Percentiles rank a stretch among this genome's conserved stretches.
Conservation (phyloP, 2,329 filamentous ascomycete genomes). For the Aureobasidium sp. region DNA sequence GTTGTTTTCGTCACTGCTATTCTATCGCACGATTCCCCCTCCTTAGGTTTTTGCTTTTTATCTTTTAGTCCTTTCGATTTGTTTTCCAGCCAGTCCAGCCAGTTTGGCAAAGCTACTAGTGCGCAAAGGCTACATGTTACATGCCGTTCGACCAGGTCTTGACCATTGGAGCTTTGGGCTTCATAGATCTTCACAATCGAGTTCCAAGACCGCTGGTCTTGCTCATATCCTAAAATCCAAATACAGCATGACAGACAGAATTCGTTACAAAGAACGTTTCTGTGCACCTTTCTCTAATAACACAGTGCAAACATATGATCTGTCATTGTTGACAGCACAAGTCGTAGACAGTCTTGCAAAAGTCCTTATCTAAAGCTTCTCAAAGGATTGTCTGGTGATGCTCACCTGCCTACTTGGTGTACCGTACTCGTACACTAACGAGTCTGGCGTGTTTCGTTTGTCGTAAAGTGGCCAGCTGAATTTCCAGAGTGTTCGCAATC, state of each 20-base stretch:
- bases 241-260: not conserved
- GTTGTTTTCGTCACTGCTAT: not conserved
- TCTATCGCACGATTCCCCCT: slow-evolving; percentile 15
- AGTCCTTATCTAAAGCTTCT: not conserved
- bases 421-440: not conserved
- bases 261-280: not conserved
- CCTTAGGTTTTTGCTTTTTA: slow-evolving; percentile 4
- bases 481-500: not conserved
- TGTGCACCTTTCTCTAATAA: not conserved
- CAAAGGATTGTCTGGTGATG: not conserved
- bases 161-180: not conserved
- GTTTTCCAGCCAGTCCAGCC: not conserved
- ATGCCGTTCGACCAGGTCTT: not conserved
- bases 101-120: not conserved
- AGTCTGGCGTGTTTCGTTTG: not conserved
- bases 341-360: not conserved
- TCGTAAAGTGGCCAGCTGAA: not conserved
- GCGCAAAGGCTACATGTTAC: not conserved
- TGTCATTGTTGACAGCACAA: not conserved
- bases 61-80: not conserved
- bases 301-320: not conserved
- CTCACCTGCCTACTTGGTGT: not conserved
- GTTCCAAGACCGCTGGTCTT: not conserved
- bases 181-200: not conserved
- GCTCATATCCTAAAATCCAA: not conserved